phyloP scores from a whole-genome alignment of 2,329 filamentous ascomycete genomes.

The Exophiala spinifera region DNA sequence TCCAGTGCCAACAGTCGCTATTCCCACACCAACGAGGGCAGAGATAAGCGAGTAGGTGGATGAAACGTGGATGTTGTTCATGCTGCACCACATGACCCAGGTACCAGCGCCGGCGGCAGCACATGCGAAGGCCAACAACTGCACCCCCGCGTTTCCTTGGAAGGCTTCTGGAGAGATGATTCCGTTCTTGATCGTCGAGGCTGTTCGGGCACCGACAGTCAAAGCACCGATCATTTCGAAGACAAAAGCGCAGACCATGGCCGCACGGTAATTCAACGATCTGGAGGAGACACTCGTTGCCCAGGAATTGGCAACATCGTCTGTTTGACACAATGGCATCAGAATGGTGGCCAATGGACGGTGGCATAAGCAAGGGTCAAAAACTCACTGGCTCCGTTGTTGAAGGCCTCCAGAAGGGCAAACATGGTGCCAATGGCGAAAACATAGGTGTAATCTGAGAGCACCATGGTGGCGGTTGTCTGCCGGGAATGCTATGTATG shows the following conservation, averaged over 20 bases:
- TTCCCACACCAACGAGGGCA: constrained; percentile 65
- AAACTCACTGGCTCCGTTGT: constrained; percentile 72
- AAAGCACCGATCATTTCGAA: constrained; percentile 69
- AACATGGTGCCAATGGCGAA: constrained; percentile 74
- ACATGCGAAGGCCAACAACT: constrained; percentile 66
- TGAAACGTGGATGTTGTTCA: constrained; percentile 62
- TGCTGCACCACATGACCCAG: constrained; percentile 79
- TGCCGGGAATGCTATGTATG: too few relatives aligned
- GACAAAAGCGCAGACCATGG: constrained; percentile 63
- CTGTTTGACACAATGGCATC: constrained; percentile 36
- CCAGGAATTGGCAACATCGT: constrained; percentile 83
- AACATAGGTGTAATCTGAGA: constrained; percentile 61
- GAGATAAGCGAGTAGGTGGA: constrained; percentile 71
- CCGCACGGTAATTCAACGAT: constrained; percentile 68
- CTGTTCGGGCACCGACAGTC: constrained; percentile 65
- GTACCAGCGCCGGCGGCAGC: constrained; percentile 62
- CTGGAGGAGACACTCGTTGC: constrained; percentile 66
- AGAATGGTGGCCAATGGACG: too few relatives aligned
- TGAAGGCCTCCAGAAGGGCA: constrained; percentile 72
- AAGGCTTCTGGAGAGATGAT: constrained; percentile 64
- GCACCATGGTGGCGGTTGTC: constrained; percentile 2
- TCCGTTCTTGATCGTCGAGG: constrained; percentile 76
- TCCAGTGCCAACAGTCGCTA: constrained; percentile 61
- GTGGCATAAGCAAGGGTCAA: not conserved
- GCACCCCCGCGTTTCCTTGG: constrained; percentile 59